A percentile compares a stretch with the other conserved stretches of the same genome.
These are phyloP conservation scores for Solanum sejunctum DNA, from an alignment of 257 asterid genomes.

Conservation along the genomic window DNA sequence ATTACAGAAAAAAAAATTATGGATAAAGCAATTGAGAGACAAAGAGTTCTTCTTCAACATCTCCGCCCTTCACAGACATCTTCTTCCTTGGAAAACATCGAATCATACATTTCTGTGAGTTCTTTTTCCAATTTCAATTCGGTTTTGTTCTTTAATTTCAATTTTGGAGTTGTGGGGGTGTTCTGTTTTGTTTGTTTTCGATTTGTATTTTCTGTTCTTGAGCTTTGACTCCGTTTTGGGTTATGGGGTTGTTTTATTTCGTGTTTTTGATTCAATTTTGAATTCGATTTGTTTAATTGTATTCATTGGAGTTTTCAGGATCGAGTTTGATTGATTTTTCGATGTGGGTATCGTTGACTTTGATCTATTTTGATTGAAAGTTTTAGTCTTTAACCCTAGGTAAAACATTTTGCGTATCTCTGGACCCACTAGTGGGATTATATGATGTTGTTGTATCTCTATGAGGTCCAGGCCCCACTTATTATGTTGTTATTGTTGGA, in stretches of 20 bases:
- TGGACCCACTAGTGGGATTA: neutral
- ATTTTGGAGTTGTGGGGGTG: neutral
- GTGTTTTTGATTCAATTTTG: neutral
- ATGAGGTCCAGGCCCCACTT: neutral
- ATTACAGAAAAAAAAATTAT: conserved; percentile 15
- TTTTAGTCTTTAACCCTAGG: neutral
- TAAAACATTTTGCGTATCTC: no score
- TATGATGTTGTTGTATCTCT: neutral
- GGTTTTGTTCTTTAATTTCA: neutral
- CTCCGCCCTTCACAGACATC: conserved; percentile 68
- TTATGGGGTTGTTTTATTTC: neutral
- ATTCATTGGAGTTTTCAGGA: neutral
- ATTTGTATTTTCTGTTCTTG: neutral
- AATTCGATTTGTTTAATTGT: neutral
- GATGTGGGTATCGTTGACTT: neutral
- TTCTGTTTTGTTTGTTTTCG: neutral
- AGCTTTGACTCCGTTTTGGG: neutral
- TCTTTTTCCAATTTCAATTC: neutral
- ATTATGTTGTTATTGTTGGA: neutral
- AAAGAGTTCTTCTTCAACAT: conserved; percentile 71
- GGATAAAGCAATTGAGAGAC: conserved; percentile 79
- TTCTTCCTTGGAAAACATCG: conserved; percentile 62
- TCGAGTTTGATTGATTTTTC: neutral
- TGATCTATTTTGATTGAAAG: neutral
- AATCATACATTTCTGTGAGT: conserved; percentile 60